These are phyloP conservation scores for Priceomyces carsonii DNA, from an alignment of 805 yeast genomes.

Conservation along the genomic window DNA sequence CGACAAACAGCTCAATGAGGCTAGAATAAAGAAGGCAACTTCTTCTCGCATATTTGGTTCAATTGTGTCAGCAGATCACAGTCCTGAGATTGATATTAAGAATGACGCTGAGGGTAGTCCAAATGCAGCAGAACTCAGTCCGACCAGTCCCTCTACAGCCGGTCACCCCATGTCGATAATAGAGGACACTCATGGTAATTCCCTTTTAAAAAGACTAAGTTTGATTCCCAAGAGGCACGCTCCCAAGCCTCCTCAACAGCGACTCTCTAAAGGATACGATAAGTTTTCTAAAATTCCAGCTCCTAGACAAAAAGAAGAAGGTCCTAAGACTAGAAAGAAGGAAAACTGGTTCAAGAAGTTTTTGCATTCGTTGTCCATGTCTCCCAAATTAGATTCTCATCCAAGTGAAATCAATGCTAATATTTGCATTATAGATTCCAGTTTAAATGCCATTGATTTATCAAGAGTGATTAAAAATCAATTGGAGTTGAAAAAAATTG, in stretches of 20 bases:
- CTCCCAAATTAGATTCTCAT: constrained; percentile 5
- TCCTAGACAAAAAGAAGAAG: constrained; percentile 2
- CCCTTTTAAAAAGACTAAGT: constrained; percentile 26
- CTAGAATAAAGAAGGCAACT: no score
- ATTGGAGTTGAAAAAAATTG: constrained; percentile 46
- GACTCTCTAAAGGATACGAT: constrained; percentile 35
- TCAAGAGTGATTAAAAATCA: constrained; percentile 39
- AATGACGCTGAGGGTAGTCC: constrained; percentile 1
- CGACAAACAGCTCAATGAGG: no score
- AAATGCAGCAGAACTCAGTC: constrained; percentile 2
- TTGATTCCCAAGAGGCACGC: constrained; percentile 41
- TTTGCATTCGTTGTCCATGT: constrained; percentile 24
- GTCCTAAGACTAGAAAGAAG: constrained; percentile 11
- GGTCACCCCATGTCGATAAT: constrained; percentile 3
- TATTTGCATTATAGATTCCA: constrained; percentile 34
- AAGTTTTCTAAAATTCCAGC: constrained; percentile 4
- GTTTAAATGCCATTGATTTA: constrained; percentile 29
- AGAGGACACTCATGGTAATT: constrained; percentile 7
- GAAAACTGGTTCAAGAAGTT: constrained; percentile 42
- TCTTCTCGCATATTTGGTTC: constrained; percentile 5
- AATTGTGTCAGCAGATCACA: constrained; percentile 6
- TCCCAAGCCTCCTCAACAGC: constrained; percentile 33
- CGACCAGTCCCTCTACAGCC: background rate
- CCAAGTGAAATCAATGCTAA: constrained; percentile 16
- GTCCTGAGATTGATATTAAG: background rate